phyloP scores from a whole-genome alignment of 2,329 filamentous ascomycete genomes.

The Microsporum canis region DNA sequence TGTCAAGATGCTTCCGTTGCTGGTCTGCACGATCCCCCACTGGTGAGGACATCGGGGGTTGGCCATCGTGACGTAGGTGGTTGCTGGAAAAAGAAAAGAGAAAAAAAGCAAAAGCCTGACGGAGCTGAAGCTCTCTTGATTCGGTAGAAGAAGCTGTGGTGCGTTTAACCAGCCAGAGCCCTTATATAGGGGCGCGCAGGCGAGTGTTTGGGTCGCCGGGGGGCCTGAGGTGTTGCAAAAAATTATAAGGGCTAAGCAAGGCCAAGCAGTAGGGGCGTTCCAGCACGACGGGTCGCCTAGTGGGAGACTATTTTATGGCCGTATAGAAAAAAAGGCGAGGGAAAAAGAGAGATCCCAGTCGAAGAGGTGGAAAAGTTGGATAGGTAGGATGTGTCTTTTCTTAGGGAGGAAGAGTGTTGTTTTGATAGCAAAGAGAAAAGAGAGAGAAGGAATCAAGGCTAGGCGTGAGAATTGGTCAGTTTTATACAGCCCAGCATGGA shows the following conservation, averaged over 20 bases:
- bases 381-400: background rate
- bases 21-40: conserved; percentile 28
- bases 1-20: conserved; percentile 33
- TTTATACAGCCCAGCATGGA: background rate
- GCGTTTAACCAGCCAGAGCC: background rate
- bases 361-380: background rate
- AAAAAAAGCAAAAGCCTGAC: background rate
- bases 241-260: background rate
- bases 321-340: background rate
- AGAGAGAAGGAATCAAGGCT: background rate
- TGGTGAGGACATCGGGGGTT: conserved; percentile 11
- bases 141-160: background rate
- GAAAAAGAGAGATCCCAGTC: background rate
- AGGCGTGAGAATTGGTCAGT: background rate
- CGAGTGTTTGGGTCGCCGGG: background rate
- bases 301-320: background rate
- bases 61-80: conserved; percentile 8
- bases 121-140: background rate
- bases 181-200: background rate
- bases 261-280: background rate
- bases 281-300: conserved; percentile 2
- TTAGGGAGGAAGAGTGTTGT: background rate
- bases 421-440: background rate
- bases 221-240: background rate
- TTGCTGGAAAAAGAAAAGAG: too few relatives aligned